Conservation (phyloP, 2,329 filamentous ascomycete genomes). For the Eutypa lata region DNA sequence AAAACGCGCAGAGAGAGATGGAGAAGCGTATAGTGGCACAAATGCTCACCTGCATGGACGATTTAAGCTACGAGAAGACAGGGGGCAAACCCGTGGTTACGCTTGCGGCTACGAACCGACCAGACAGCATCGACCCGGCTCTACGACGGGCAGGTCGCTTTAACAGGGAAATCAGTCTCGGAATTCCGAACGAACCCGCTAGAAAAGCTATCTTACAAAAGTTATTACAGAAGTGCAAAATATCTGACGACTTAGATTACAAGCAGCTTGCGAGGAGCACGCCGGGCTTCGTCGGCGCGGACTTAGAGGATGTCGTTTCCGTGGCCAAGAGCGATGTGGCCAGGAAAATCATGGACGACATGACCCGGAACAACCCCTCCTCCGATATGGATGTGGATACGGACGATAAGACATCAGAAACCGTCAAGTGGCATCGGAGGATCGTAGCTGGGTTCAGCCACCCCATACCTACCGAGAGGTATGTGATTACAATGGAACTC, state of each 20-base stretch:
- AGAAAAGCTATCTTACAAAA: constrained; percentile 75
- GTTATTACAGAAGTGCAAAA: constrained; percentile 61
- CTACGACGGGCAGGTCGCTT: constrained; percentile 73
- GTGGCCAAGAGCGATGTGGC: constrained; percentile 37
- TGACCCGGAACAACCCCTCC: constrained; percentile 18
- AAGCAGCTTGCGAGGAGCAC: constrained; percentile 74
- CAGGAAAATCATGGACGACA: constrained; percentile 25
- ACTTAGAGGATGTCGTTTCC: constrained; percentile 66
- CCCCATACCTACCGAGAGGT: constrained; percentile 17
- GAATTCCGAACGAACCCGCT: constrained; percentile 76
- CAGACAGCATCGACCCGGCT: constrained; percentile 80
- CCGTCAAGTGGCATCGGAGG: constrained; percentile 6
- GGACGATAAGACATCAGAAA: constrained; percentile 4
- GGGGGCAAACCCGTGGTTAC: constrained; percentile 77
- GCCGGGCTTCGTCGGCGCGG: constrained; percentile 89
- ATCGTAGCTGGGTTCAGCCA: constrained; percentile 17
- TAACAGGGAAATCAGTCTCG: constrained; percentile 80
- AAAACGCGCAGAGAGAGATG: constrained; percentile 82
- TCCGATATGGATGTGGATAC: constrained; percentile 20
- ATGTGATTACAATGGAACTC: constrained; percentile 49
- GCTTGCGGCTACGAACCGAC: constrained; percentile 84
- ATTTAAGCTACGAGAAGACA: constrained; percentile 68
- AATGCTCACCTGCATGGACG: constrained; percentile 82
- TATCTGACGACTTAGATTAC: constrained; percentile 72
- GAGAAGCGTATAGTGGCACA: constrained; percentile 84